A percentile compares a stretch with the other conserved stretches of the same genome.
Conservation (phyloP, 441 rosid species). For the Kokia cookei region DNA sequence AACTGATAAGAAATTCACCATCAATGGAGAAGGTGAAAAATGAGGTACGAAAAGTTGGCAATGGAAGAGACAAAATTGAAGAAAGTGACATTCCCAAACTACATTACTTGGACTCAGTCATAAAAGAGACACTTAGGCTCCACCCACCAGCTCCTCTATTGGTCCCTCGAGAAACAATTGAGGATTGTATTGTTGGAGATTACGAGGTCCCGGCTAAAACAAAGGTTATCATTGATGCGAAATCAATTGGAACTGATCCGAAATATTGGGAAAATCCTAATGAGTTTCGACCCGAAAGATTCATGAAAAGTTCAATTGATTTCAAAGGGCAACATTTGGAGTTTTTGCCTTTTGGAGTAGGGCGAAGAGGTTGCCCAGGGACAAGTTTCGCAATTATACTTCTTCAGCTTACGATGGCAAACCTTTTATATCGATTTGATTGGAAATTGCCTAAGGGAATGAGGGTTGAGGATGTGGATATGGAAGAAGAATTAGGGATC, state of each 20-base stretch:
- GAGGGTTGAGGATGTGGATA: constrained; percentile 16
- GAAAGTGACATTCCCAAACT: constrained; percentile 19
- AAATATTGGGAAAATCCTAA: constrained; percentile 7
- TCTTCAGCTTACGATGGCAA: constrained; percentile 26
- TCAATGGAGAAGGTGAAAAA: constrained; percentile 15
- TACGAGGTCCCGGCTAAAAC: constrained; percentile 14
- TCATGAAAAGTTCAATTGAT: constrained; percentile 6
- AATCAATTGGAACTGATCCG: constrained; percentile 11
- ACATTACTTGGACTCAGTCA: constrained; percentile 2
- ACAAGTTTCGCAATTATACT: constrained; percentile 10
- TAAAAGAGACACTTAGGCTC: constrained; percentile 15
- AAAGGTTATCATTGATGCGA: constrained; percentile 11
- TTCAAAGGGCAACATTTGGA: constrained; percentile 16
- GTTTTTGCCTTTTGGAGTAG: constrained; percentile 26
- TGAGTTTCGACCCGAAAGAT: constrained; percentile 18
- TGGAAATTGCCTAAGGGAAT: constrained; percentile 30
- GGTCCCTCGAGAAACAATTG: constrained; percentile 16
- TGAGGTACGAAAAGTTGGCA: constrained; percentile 12
- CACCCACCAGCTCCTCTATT: constrained; percentile 10
- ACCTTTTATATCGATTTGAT: constrained; percentile 31
- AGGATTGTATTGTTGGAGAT: constrained; percentile 2
- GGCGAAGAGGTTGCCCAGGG: constrained; percentile 31
- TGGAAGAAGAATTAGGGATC: constrained; percentile 22
- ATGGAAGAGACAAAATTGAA: constrained; percentile 15
- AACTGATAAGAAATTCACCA: constrained; percentile 19